These are phyloP conservation scores for Zygosaccharomyces pseudobailii DNA, from an alignment of 1,139 yeast genomes.

Conservation along the genomic window DNA sequence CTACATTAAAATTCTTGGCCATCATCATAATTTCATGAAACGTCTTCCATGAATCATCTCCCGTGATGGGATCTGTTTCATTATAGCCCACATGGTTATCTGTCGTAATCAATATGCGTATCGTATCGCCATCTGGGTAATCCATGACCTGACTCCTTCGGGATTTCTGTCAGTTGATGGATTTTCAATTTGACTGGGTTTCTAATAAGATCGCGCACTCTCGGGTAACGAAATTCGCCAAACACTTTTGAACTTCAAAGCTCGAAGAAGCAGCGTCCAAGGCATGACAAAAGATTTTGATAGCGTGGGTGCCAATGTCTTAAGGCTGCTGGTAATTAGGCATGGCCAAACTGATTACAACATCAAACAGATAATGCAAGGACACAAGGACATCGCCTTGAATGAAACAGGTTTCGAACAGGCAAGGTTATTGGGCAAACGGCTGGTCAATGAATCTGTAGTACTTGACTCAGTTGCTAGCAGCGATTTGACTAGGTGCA, in stretches of 20 bases:
- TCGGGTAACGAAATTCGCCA: background rate
- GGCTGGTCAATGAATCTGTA: constrained; percentile 19
- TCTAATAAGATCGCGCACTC: background rate
- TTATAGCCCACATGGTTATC: constrained; percentile 96
- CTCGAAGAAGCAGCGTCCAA: constrained; percentile 13
- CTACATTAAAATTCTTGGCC: constrained; percentile 73
- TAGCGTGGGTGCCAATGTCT: constrained; percentile 35
- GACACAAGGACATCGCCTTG: constrained; percentile 57
- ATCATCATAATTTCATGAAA: constrained; percentile 76
- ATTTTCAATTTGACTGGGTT: background rate
- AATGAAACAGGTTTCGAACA: constrained; percentile 57
- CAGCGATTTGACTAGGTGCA: constrained; percentile 61
- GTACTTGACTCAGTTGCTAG: constrained; percentile 48
- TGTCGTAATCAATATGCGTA: constrained; percentile 76
- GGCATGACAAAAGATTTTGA: constrained; percentile 20
- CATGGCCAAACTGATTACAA: constrained; percentile 83
- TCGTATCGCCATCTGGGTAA: constrained; percentile 47
- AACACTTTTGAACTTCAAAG: background rate
- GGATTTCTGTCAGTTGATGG: background rate
- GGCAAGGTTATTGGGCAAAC: constrained; percentile 47
- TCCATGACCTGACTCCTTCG: constrained; percentile 16
- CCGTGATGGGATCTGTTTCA: constrained; percentile 85
- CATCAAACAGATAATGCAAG: constrained; percentile 62
- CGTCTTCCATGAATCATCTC: constrained; percentile 84
- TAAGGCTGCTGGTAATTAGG: constrained; percentile 60